Evolutionary conservation across 257 asterid species (phyloP).

Genomic region (Haberlea rhodopensis): DNA sequence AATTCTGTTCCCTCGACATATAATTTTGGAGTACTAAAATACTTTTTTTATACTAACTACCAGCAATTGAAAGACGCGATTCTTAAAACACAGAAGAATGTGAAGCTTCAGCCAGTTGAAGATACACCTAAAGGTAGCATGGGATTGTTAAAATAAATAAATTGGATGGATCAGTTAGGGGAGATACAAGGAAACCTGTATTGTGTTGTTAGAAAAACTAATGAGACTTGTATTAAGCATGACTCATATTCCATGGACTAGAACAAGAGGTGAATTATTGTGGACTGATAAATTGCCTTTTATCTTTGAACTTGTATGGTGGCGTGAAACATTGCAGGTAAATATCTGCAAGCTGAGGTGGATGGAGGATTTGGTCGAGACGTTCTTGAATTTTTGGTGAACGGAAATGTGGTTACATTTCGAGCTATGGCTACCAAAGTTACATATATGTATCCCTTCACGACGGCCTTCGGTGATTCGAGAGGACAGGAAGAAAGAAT

Average conservation of each 20-base stretch:
- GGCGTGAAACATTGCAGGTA: constrained; percentile 42
- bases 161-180: background rate
- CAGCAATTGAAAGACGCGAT: constrained; percentile 77
- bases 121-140: constrained; percentile 58
- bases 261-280: background rate
- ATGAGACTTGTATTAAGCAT: background rate
- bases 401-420: constrained; percentile 62
- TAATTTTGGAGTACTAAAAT: constrained; percentile 3
- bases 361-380: constrained; percentile 94
- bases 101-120: constrained; percentile 56
- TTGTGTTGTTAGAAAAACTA: too few species aligned
- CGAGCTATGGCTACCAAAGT: constrained; percentile 91
- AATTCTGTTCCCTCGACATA: background rate
- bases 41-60: constrained; percentile 10
- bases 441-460: constrained; percentile 78
- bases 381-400: constrained; percentile 71
- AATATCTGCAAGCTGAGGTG: constrained; percentile 77
- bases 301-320: background rate
- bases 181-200: background rate
- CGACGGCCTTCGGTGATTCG: constrained; percentile 93
- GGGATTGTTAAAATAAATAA: background rate
- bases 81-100: constrained; percentile 74
- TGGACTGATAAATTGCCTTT: background rate
- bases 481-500: constrained; percentile 81
- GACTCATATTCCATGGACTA: background rate